These are phyloP conservation scores for Limonium bicolor DNA, from an alignment of 148 eudicot genomes.

Conservation along the genomic window DNA sequence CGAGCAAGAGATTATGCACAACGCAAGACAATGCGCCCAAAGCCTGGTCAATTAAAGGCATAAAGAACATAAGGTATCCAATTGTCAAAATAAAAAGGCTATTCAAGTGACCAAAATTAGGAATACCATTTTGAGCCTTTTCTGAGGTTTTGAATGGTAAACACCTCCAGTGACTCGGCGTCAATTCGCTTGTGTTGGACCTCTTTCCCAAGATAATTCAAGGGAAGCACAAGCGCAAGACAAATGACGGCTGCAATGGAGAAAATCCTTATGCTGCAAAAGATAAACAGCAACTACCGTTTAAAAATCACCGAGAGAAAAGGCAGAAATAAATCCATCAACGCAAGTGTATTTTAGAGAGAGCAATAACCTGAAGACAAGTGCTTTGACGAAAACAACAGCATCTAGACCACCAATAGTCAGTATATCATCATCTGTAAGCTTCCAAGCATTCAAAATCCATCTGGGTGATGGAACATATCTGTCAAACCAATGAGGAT, in stretches of 20 bases:
- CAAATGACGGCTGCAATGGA: constrained; percentile 68
- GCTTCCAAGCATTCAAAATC: constrained; percentile 77
- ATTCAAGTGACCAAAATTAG: background rate
- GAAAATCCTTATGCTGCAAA: constrained; percentile 74
- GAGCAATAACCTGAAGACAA: constrained; percentile 54
- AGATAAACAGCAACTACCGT: background rate
- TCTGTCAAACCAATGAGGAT: constrained; percentile 48
- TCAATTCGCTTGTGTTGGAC: constrained; percentile 39
- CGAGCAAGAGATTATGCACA: constrained; percentile 58
- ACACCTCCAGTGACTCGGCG: constrained; percentile 56
- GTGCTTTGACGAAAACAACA: constrained; percentile 47
- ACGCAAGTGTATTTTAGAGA: background rate
- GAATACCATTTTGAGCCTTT: constrained; percentile 76
- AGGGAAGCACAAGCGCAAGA: constrained; percentile 69
- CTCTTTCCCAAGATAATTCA: constrained; percentile 74
- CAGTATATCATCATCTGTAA: constrained; percentile 62
- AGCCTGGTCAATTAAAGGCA: constrained; percentile 44
- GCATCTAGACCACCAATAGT: constrained; percentile 81
- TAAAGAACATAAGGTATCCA: background rate
- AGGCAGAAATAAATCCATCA: too few relatives aligned
- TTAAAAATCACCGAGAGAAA: background rate
- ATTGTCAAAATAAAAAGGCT: background rate
- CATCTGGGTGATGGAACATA: constrained; percentile 89
- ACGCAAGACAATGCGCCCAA: constrained; percentile 76
- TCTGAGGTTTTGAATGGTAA: constrained; percentile 57